A percentile compares a stretch with the other conserved stretches of the same genome.
These are phyloP conservation scores for Solanum medicagineum DNA, from an alignment of 257 asterid species.

Conservation along the genomic window DNA sequence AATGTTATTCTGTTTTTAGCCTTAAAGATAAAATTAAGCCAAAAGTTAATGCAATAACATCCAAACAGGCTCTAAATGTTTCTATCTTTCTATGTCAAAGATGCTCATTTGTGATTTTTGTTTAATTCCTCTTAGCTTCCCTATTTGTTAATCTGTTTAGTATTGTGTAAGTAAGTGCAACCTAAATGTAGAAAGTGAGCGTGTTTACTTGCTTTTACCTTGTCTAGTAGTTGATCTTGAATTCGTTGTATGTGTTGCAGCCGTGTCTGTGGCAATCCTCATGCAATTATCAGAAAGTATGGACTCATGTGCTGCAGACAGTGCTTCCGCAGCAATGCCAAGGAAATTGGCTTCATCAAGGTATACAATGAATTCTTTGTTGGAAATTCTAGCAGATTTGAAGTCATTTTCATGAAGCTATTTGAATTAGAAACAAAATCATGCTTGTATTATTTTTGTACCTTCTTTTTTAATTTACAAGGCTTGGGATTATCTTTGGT, in stretches of 20 bases:
- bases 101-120: neutral
- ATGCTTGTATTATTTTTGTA: neutral
- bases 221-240: neutral
- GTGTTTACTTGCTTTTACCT: neutral
- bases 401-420: neutral
- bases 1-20: too few relatives aligned
- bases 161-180: neutral
- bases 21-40: too few relatives aligned
- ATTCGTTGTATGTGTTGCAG: neutral
- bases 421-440: neutral
- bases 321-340: slow-evolving; percentile 12
- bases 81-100: neutral
- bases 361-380: neutral
- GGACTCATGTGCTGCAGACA: slow-evolving; percentile 15
- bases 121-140: neutral
- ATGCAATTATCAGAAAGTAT: slow-evolving; percentile 8
- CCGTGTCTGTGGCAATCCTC: slow-evolving; percentile 11
- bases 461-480: neutral
- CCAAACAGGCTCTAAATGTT: too few relatives aligned
- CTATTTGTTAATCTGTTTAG: neutral
- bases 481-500: neutral
- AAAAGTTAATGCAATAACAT: too few relatives aligned
- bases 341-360: slow-evolving; percentile 13
- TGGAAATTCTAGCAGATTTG: neutral
- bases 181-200: neutral